Conservation (phyloP, 768 basidiomycete genomes). For the Fomitopsis pulvina region DNA sequence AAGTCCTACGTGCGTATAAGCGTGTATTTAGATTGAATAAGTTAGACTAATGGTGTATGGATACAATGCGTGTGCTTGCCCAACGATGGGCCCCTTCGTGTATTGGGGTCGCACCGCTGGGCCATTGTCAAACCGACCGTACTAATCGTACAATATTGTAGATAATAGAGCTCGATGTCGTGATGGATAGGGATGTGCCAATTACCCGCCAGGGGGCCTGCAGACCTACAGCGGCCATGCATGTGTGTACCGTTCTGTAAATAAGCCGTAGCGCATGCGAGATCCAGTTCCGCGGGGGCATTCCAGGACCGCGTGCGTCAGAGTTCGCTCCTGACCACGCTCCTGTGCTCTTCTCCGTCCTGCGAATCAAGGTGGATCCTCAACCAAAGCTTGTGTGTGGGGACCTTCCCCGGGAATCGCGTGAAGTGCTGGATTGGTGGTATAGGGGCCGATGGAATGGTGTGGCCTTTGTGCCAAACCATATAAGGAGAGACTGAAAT, state of each 20-base stretch:
- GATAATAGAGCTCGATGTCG: background rate
- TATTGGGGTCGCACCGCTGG: background rate
- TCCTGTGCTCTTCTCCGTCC: background rate
- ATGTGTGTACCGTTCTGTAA: background rate
- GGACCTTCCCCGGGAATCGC: too few species aligned
- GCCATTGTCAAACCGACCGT: background rate
- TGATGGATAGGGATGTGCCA: background rate
- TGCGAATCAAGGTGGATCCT: too few species aligned
- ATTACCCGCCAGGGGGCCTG: background rate
- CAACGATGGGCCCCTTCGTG: background rate
- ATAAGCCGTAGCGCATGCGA: background rate
- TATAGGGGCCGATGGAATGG: too few species aligned
- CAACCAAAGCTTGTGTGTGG: too few species aligned
- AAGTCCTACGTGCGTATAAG: too few species aligned
- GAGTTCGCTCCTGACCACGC: too few species aligned
- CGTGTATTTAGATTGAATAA: background rate
- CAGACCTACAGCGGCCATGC: background rate
- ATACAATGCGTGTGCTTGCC: background rate
- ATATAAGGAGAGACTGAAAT: too few species aligned
- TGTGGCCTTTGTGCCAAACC: too few species aligned
- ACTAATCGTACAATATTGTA: background rate
- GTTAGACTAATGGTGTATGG: slow-evolving; percentile 5
- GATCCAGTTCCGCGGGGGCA: too few species aligned
- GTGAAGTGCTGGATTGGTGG: too few species aligned
- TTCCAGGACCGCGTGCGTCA: too few species aligned